Percentiles rank a stretch among this genome's conserved stretches.
Evolutionary conservation across 495 filamentous ascomycete species (phyloP).

Genomic region (Daldinia vernicosa): DNA sequence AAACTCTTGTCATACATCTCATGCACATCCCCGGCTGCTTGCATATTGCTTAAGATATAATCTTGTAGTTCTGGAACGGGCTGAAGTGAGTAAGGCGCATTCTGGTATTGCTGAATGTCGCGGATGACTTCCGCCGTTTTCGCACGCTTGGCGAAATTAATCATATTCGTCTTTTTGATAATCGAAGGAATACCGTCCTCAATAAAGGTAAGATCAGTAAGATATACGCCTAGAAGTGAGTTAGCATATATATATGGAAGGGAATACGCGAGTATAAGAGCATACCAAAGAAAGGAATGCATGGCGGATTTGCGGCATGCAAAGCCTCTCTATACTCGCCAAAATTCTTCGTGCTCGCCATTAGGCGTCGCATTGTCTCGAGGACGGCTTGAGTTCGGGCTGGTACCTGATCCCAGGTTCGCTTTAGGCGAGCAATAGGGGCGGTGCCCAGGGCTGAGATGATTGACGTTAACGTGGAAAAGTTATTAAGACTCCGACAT

Average conservation of each 20-base stretch:
- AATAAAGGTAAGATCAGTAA: constrained; percentile 98
- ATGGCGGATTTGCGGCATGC: constrained; percentile 92
- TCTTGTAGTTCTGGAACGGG: constrained; percentile 93
- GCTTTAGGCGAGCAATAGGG: constrained; percentile 89
- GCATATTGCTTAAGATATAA: constrained; percentile 95
- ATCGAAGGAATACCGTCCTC: constrained; percentile 97
- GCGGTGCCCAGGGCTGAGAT: constrained; percentile 94
- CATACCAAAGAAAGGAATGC: constrained; percentile 98
- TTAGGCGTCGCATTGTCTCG: constrained; percentile 90
- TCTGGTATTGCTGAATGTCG: constrained; percentile 98
- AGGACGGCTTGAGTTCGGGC: constrained; percentile 79
- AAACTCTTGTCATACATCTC: constrained; percentile 99
- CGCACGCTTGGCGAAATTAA: constrained; percentile 97
- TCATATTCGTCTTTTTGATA: constrained; percentile 92
- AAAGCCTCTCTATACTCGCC: constrained; percentile 93
- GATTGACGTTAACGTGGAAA: constrained; percentile 97
- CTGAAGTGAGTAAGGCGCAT: constrained; percentile 89
- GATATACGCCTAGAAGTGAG: constrained; percentile 79
- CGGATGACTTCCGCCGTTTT: constrained; percentile 98
- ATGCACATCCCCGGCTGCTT: constrained; percentile 91
- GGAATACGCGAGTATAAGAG: constrained; percentile 11
- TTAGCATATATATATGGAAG: neutral
- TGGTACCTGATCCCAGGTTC: constrained; percentile 95
- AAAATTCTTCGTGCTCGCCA: constrained; percentile 99
- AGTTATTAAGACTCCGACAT: constrained; percentile 94